Evolutionary conservation across 202 grass and related monocot species (phyloP).

Genomic region (Digitaria exilis): DNA sequence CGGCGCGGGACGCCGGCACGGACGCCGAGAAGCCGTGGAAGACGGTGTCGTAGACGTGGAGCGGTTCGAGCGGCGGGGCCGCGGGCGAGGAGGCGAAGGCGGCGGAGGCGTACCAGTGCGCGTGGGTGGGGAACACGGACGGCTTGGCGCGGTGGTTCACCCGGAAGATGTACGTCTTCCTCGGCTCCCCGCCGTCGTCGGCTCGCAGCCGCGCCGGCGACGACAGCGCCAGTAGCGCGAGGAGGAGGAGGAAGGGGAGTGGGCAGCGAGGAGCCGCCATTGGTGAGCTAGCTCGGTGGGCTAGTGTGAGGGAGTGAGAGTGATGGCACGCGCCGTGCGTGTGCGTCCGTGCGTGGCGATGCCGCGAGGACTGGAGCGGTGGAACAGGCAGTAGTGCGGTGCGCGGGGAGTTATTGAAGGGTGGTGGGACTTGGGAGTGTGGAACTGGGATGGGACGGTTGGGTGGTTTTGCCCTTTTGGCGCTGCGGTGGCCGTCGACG

Average conservation of each 20-base stretch:
- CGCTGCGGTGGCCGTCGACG: slow-evolving; percentile 16
- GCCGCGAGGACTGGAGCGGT: slow-evolving; percentile 6
- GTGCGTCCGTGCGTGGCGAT: not conserved
- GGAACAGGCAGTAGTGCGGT: slow-evolving; percentile 11
- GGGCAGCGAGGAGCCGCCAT: slow-evolving; percentile 49
- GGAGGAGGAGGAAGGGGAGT: slow-evolving; percentile 35
- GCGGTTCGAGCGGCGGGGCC: slow-evolving; percentile 40
- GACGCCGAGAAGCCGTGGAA: slow-evolving; percentile 90
- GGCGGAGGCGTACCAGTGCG: slow-evolving; percentile 80
- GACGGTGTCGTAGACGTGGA: slow-evolving; percentile 87
- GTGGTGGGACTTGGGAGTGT: not conserved
- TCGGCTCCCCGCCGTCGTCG: not conserved
- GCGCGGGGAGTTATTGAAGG: slow-evolving; percentile 47
- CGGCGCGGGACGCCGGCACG: slow-evolving; percentile 45
- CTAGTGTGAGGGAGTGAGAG: not conserved
- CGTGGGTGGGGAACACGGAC: slow-evolving; percentile 66
- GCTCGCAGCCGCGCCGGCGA: slow-evolving; percentile 1
- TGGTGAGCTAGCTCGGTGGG: not conserved
- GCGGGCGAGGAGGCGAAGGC: slow-evolving; percentile 40
- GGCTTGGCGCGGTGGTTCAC: slow-evolving; percentile 73
- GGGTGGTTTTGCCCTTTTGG: not conserved
- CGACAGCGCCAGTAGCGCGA: slow-evolving; percentile 29
- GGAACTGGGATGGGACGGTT: slow-evolving; percentile 12
- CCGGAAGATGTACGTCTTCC: slow-evolving; percentile 86
- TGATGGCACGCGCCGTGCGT: not conserved